These are phyloP conservation scores for Candida vartiovaarae DNA, from an alignment of 805 yeast genomes.

Conservation along the genomic window DNA sequence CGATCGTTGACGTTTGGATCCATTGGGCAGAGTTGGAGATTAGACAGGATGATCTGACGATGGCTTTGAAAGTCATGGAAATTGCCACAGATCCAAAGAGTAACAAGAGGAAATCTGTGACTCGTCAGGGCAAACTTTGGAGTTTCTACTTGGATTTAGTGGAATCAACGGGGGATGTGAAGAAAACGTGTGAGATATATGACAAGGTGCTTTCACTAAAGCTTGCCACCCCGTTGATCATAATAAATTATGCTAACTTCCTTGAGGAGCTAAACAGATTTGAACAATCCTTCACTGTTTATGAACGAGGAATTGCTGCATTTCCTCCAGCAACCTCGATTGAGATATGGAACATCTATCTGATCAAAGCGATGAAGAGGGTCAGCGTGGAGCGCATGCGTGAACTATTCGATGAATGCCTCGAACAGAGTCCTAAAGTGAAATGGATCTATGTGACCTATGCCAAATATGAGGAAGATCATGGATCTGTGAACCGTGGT, in stretches of 20 bases:
- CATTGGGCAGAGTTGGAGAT: conserved; percentile 70
- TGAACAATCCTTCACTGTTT: conserved; percentile 50
- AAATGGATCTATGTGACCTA: conserved; percentile 47
- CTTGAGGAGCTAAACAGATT: conserved; percentile 39
- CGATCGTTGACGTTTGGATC: conserved; percentile 62
- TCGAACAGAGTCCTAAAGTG: conserved; percentile 46
- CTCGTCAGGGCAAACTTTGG: conserved; percentile 65
- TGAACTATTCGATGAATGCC: conserved; percentile 67
- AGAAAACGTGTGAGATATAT: conserved; percentile 35
- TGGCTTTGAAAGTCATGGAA: conserved; percentile 34
- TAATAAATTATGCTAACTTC: conserved; percentile 61
- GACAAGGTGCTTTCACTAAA: conserved; percentile 50
- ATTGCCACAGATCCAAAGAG: conserved; percentile 38
- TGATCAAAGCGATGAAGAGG: conserved; percentile 40
- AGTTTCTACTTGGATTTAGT: conserved; percentile 61
- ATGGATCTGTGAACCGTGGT: conserved; percentile 46
- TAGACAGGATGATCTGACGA: conserved; percentile 38
- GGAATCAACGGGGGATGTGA: conserved; percentile 45
- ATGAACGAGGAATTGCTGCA: conserved; percentile 57
- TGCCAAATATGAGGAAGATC: conserved; percentile 51
- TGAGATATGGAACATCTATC: conserved; percentile 68
- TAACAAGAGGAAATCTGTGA: conserved; percentile 52
- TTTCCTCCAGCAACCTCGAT: conserved; percentile 57
- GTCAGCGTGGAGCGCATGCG: conserved; percentile 48
- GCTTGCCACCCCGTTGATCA: conserved; percentile 59